Base-by-base conservation (phyloP, 2,329 filamentous ascomycete genomes). In the Periconia sp. region DNA sequence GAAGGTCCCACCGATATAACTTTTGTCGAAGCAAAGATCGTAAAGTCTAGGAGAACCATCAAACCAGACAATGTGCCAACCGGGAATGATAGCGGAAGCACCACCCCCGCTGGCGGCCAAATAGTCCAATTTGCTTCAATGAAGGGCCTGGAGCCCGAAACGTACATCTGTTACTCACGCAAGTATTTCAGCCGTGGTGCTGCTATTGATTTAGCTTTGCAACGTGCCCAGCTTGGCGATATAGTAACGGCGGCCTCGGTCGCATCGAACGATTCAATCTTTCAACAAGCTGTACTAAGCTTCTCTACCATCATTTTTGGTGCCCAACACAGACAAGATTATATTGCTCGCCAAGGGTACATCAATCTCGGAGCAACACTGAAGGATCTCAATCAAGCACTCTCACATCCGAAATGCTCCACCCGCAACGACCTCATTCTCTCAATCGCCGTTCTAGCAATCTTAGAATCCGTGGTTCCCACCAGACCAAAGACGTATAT, bases 291-390 rank as follows among this genome's bases (percentile, higher is more conserved):
- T 12, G 44, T 61, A 18, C 38, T 64, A 11, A 59, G 56, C 28
- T 59, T 65, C 24, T 56, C 60, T 7, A 54, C 50, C 7, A 50
- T 63, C 8, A 47, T 58, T 28, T 67, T 65, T 35, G 63, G 63
- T 10, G 50, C 37, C 5, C 47, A 52, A 36, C 53, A 65, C 21
- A 31, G 36, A 36, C 46, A 56, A 13, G 26, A 42, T 6, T 30
- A 36, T 2, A 60, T 63, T 21, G 46, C 43, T 12, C 32, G 37
- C 13, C 18, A 52, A 15, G 62, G 62, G 11, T 63, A 60, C 22
- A 28, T 37, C 13, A 44, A 56, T 19, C 53, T 63, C 17, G 60
- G 60, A n/a, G 42, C 31, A n/a, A 54, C 59, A 3, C 45, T 66
- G 2, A 52, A 49, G 18, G 51, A 50, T 29, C 52, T 67, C 8